A percentile compares a stretch with the other conserved stretches of the same genome.
Evolutionary conservation across 495 filamentous ascomycete species (phyloP).

Genomic region (Aspergillus indologenus): DNA sequence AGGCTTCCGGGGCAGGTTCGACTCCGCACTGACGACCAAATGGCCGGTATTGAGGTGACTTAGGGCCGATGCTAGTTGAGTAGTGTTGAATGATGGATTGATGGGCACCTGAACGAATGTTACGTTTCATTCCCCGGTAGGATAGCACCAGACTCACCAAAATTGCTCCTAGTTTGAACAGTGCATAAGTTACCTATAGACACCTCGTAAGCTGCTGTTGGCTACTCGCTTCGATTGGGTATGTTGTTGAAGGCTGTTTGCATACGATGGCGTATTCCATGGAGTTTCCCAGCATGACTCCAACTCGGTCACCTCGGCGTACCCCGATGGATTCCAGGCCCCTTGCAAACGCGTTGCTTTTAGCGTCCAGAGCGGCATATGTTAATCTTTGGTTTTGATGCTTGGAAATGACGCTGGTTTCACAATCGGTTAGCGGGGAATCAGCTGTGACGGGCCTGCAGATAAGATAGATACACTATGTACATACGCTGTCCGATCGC

Average conservation of each 20-base stretch:
- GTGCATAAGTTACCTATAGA: slow-evolving; percentile 67
- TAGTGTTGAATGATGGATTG: slow-evolving; percentile 84
- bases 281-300: slow-evolving; percentile 80
- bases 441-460: too few relatives aligned
- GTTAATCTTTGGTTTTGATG: slow-evolving; percentile 64
- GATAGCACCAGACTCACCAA: slow-evolving; percentile 50
- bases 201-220: slow-evolving; percentile 6
- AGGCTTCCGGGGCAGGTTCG: slow-evolving; percentile 76
- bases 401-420: slow-evolving; percentile 57
- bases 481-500: slow-evolving; percentile 71
- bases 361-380: slow-evolving; percentile 69
- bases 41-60: slow-evolving; percentile 71
- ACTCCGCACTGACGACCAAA: slow-evolving; percentile 80
- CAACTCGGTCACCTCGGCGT: slow-evolving; percentile 79
- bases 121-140: background rate
- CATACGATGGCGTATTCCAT: slow-evolving; percentile 73
- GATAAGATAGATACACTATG: background rate
- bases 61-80: slow-evolving; percentile 75
- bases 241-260: background rate
- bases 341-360: slow-evolving; percentile 73
- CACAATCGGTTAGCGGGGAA: background rate
- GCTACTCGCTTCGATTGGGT: background rate
- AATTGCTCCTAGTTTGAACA: slow-evolving; percentile 91
- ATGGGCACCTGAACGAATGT: slow-evolving; percentile 62
- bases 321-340: slow-evolving; percentile 74